These are phyloP conservation scores for Ustulina deusta DNA, from an alignment of 2,329 filamentous ascomycete species.

Conservation along the genomic window DNA sequence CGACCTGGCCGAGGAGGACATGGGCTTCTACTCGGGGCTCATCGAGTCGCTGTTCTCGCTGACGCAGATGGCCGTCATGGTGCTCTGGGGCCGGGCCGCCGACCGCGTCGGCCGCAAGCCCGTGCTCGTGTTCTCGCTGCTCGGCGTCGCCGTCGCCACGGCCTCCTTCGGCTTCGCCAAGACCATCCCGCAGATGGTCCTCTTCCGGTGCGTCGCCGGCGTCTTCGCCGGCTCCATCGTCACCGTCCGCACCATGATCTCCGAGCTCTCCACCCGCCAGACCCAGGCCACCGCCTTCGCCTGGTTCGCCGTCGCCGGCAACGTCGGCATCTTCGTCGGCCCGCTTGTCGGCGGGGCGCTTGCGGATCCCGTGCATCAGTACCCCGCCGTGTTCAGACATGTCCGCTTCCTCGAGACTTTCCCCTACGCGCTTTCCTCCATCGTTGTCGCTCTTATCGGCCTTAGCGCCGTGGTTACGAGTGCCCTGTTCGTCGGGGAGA, in stretches of 20 bases:
- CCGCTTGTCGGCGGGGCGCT: slow-evolving; percentile 77
- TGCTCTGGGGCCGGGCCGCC: slow-evolving; percentile 76
- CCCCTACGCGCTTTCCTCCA: slow-evolving; percentile 74
- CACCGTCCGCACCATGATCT: slow-evolving; percentile 81
- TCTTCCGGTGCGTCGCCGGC: slow-evolving; percentile 77
- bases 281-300: slow-evolving; percentile 81
- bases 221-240: slow-evolving; percentile 80
- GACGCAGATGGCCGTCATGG: slow-evolving; percentile 82
- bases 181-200: slow-evolving; percentile 78
- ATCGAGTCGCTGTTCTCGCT: slow-evolving; percentile 80
- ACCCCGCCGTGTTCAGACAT: slow-evolving; percentile 67
- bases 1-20: slow-evolving; percentile 69
- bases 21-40: slow-evolving; percentile 83
- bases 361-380: slow-evolving; percentile 74
- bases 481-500: slow-evolving; percentile 73
- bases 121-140: slow-evolving; percentile 74
- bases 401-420: slow-evolving; percentile 70
- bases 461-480: slow-evolving; percentile 64
- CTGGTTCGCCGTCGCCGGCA: slow-evolving; percentile 80
- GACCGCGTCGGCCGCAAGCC: slow-evolving; percentile 80
- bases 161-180: slow-evolving; percentile 76
- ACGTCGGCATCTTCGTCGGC: slow-evolving; percentile 79
- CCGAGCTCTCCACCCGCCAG: slow-evolving; percentile 75
- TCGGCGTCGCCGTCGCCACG: slow-evolving; percentile 71
- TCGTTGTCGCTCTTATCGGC: slow-evolving; percentile 68